A percentile compares a stretch with the other conserved stretches of the same genome.
Evolutionary conservation across 1,139 yeast species (phyloP).

Genomic region (Wickerhamiella infanticola): DNA sequence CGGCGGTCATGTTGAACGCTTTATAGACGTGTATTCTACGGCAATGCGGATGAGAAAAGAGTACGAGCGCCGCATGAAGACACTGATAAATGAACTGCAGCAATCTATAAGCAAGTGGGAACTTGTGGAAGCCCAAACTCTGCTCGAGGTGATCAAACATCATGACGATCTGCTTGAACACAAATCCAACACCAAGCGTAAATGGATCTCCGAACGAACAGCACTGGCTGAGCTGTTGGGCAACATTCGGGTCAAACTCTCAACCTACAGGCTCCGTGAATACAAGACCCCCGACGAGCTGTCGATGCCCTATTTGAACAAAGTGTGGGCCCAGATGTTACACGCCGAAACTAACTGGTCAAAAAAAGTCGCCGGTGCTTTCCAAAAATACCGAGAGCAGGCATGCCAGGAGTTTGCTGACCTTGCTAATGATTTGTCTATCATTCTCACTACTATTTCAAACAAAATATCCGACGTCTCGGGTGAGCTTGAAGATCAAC

Average conservation of each 20-base stretch:
- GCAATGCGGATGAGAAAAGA: slow-evolving; percentile 25
- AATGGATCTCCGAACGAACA: slow-evolving; percentile 28
- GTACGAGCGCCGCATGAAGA: slow-evolving; percentile 23
- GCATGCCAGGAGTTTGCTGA: slow-evolving; percentile 34
- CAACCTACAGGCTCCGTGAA: slow-evolving; percentile 25
- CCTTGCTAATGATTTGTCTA: slow-evolving; percentile 26
- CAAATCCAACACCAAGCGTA: slow-evolving; percentile 23
- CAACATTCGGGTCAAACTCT: slow-evolving; percentile 27
- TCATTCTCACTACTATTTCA: slow-evolving; percentile 21
- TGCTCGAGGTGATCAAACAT: slow-evolving; percentile 10
- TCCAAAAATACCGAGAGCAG: slow-evolving; percentile 28
- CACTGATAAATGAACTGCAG: slow-evolving; percentile 19
- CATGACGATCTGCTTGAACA: slow-evolving; percentile 21
- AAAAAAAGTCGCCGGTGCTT: slow-evolving; percentile 23
- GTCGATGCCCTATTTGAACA: slow-evolving; percentile 21
- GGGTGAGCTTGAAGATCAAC: slow-evolving; percentile 28
- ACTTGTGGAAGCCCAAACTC: neutral
- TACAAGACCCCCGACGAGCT: slow-evolving; percentile 26
- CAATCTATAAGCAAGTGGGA: slow-evolving; percentile 17
- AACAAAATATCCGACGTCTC: slow-evolving; percentile 22
- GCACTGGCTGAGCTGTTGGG: slow-evolving; percentile 26
- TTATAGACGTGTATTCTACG: slow-evolving; percentile 25
- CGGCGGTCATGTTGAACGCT: slow-evolving; percentile 27
- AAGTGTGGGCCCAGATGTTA: slow-evolving; percentile 22
- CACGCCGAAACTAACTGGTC: slow-evolving; percentile 24